Evolutionary conservation across 2,329 filamentous ascomycete genomes (phyloP), one percentile per base, ranked within the genome.

Genomic region (Polychaeton citri): DNA sequence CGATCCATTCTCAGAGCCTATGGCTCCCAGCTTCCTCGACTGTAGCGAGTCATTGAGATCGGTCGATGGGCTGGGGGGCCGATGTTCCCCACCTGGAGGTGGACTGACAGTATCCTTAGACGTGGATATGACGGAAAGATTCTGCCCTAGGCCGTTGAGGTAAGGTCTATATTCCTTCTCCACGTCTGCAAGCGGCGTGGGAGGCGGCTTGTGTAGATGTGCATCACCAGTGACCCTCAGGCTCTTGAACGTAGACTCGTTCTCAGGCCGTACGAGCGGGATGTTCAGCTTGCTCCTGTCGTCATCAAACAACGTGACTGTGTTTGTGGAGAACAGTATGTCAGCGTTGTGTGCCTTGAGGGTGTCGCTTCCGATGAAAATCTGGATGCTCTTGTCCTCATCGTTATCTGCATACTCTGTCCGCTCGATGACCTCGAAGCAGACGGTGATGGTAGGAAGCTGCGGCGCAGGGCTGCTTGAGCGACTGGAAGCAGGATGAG

Each of bases 261-360:
- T 80, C 57, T 96, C 90, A 0, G 90, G 90, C 19, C 90, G 76
- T 28, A 94, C 86, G 46, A 98, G 81, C 2, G 90, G 90, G 21
- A 98, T 79, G 12, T 83, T 86, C 9, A 96, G 66, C 51, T 88
- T 90, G 55, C 82, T 85, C 32, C 81, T 74, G 39, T 93, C 84
- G 52, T 85, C 81, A 47, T 92, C 84, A 47, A 86, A 87, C 19
- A 96, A 66, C 0, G 81, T 81, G 66, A 98, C 75, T 44, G 81
- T 80, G 52, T 94, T 94, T 45, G 87, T 83, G 0, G 90, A 96
- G 49, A 98, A 84, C 16, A 96, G 63, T 8, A 98, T 71, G 55
- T 96, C 90, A 17, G 85, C 88, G 45, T 82, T 93, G 53, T 93
- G 84, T 7, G 80, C 71, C 43, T 87, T 75, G 38, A 98, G 67